Evolutionary conservation across 495 filamentous ascomycete genomes (phyloP), one percentile per base, ranked within the genome.

Genomic region (Tuber melanosporum): DNA sequence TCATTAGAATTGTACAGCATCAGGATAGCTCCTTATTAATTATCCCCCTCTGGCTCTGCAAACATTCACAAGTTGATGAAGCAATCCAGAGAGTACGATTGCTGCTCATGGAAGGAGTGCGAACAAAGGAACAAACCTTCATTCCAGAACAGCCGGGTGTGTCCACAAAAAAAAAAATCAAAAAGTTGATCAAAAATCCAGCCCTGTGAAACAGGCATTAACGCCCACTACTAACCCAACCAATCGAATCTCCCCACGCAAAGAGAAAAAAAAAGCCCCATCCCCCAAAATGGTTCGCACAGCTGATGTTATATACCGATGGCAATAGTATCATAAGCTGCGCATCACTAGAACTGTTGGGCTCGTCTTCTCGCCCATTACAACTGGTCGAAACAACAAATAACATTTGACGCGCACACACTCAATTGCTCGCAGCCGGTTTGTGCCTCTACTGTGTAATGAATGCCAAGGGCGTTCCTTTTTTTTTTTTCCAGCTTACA

Each of bases 321-420:
- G 32, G 57, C 17, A 66, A 36, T 17, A 3, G 10, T 62, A 32
- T 62, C 52, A 62, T 62, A 12, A 62, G 52, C 52, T 26, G 52
- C 9, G 52, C n/a, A 62, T 62, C 22, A 15, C n/a, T 62, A 10
- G n/a, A 22, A 62, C n/a, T 32, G 47, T 22, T 49, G 47, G 20
- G 47, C 5, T 20, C 8, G 47, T 22, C 47, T 49, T 49, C 47
- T 49, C 47, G 22, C 45, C 17, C 47, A 52, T n/a, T 52, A 17
- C 45, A 47, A 47, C 17, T 47, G 15, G 45, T 47, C 45, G 19
- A 19, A 47, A 47, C 45, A 47, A 47, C 49, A 32, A 32, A 32
- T n/a, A 43, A 44, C 71, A 72, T 72, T 72, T 15, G 22, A 72
- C 71, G n/a, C 71, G 20, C n/a, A 72, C 42, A n/a, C 71, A 72